A percentile compares a stretch with the other conserved stretches of the same genome.
phyloP scores from a whole-genome alignment of 495 filamentous ascomycete genomes.

The Podospora pseudoanserina region DNA sequence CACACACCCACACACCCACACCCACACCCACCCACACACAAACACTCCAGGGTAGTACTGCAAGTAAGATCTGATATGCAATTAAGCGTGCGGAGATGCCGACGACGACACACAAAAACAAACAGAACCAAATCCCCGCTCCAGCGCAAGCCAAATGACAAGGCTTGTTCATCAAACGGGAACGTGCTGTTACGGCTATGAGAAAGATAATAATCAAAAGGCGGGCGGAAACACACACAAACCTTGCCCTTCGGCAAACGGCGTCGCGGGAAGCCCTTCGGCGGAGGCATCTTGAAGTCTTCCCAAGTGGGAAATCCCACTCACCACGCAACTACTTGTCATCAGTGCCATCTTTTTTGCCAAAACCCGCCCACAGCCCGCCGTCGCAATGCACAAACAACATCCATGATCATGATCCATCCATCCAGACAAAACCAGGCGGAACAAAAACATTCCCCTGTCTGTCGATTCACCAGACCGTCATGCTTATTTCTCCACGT shows the following conservation, averaged over 20 bases:
- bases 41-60: background rate
- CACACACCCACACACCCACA: background rate
- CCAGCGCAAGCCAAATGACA: background rate
- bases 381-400: background rate
- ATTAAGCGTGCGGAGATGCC: background rate
- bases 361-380: background rate
- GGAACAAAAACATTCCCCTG: background rate
- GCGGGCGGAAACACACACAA: background rate
- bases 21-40: background rate
- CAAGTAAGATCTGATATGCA: background rate
- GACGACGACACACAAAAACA: background rate
- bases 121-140: background rate
- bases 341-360: conserved; percentile 1
- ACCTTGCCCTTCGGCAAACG: background rate
- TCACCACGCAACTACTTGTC: background rate
- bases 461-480: background rate
- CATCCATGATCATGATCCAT: too few relatives aligned
- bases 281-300: conserved; percentile 1
- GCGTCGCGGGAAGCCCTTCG: background rate
- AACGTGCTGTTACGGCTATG: background rate
- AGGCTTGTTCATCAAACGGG: background rate
- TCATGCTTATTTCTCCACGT: background rate
- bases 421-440: background rate
- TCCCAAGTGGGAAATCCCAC: background rate
- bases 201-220: background rate